Evolutionary conservation across 805 yeast genomes (phyloP).

Genomic region (Lachancea nothofagi): DNA sequence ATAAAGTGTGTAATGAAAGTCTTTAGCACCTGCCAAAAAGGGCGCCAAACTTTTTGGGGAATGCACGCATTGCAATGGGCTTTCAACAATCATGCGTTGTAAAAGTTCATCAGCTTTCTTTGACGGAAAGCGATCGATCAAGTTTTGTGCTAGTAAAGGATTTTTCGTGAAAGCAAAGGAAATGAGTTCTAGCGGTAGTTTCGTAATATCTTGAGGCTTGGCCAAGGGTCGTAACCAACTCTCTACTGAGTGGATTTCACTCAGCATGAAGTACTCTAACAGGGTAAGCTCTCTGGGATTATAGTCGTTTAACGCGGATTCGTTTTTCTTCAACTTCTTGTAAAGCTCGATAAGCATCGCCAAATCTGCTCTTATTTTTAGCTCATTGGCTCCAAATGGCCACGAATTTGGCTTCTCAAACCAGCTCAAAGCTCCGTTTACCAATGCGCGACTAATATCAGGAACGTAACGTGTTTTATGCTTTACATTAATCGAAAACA

Average conservation of each 20-base stretch:
- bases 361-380: slow-evolving; percentile 66
- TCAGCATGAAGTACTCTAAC: slow-evolving; percentile 58
- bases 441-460: slow-evolving; percentile 41
- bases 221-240: slow-evolving; percentile 62
- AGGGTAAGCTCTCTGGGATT: slow-evolving; percentile 49
- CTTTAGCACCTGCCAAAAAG: slow-evolving; percentile 14
- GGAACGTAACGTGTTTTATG: slow-evolving; percentile 42
- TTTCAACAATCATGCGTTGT: slow-evolving; percentile 41
- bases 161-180: slow-evolving; percentile 56
- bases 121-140: slow-evolving; percentile 50
- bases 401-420: slow-evolving; percentile 55
- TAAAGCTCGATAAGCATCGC: slow-evolving; percentile 49
- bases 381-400: slow-evolving; percentile 81
- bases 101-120: slow-evolving; percentile 32
- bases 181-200: slow-evolving; percentile 37
- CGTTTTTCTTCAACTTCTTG: slow-evolving; percentile 21
- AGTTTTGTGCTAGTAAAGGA: slow-evolving; percentile 67
- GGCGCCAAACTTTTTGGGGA: slow-evolving; percentile 21
- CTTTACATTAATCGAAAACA: slow-evolving; percentile 50
- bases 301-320: slow-evolving; percentile 16
- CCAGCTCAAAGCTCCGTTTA: slow-evolving; percentile 75
- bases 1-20: slow-evolving; percentile 41
- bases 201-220: slow-evolving; percentile 32
- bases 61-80: slow-evolving; percentile 47
- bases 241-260: slow-evolving; percentile 65